Percentiles rank a stretch among this genome's conserved stretches.
Evolutionary conservation across 2,329 filamentous ascomycete species (phyloP).

Genomic region (Xylariaceae sp.): DNA sequence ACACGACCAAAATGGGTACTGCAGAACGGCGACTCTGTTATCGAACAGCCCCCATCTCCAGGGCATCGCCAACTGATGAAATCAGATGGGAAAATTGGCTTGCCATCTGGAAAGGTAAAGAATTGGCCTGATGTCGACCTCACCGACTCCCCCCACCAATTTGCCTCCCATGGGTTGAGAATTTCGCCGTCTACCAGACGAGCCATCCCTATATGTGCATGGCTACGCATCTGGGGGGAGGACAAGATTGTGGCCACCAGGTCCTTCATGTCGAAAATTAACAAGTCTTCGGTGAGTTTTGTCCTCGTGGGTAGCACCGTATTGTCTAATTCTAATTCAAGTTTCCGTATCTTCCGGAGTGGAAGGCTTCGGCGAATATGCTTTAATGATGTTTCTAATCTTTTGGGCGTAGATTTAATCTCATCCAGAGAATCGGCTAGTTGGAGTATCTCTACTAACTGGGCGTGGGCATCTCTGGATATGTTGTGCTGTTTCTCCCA

Average conservation of each 20-base stretch:
- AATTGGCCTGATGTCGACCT: background rate
- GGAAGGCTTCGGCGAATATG: background rate
- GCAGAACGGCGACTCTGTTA: background rate
- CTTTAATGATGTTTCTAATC: background rate
- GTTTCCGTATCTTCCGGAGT: background rate
- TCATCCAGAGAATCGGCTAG: background rate
- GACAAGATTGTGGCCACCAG: background rate
- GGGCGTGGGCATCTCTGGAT: background rate
- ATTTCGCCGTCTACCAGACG: background rate
- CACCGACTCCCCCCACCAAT: background rate
- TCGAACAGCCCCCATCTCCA: too few relatives aligned
- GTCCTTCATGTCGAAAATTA: background rate
- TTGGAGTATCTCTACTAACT: background rate
- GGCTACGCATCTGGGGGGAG: background rate
- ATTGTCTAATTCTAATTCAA: background rate
- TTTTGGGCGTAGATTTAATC: background rate
- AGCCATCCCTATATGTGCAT: background rate
- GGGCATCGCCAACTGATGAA: background rate
- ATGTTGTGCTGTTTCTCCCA: background rate
- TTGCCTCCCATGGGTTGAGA: background rate
- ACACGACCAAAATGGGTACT: background rate
- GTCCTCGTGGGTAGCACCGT: background rate
- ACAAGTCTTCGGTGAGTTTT: background rate
- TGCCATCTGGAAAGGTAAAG: background rate
- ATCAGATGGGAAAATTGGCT: background rate